These are phyloP conservation scores for Ramularia endophylla DNA, from an alignment of 2,329 filamentous ascomycete genomes.

Conservation along the genomic window DNA sequence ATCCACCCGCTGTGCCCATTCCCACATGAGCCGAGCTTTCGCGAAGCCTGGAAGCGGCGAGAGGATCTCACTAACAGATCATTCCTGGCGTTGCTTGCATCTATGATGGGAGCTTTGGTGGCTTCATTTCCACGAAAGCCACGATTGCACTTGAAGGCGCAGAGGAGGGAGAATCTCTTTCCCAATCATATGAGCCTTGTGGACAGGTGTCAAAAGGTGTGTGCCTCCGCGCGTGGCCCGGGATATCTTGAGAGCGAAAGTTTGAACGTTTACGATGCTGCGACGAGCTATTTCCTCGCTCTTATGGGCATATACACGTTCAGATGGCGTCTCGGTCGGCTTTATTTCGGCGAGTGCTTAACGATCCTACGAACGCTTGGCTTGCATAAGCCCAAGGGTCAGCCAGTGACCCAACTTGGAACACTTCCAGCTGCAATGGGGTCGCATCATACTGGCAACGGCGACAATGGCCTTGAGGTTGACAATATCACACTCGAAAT, in stretches of 20 bases:
- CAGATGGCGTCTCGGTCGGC: conserved; percentile 59
- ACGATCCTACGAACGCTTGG: conserved; percentile 63
- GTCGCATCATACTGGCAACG: conserved; percentile 30
- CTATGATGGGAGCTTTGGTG: conserved; percentile 69
- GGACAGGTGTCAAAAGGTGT: conserved; percentile 64
- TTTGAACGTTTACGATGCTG: conserved; percentile 57
- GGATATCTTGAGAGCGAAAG: conserved; percentile 49
- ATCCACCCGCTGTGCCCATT: conserved; percentile 73
- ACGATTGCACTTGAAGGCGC: conserved; percentile 61
- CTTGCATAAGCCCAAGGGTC: conserved; percentile 52
- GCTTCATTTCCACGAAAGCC: conserved; percentile 70
- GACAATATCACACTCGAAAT: conserved; percentile 49
- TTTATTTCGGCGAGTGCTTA: conserved; percentile 68
- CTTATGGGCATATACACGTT: conserved; percentile 62
- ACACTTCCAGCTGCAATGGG: conserved; percentile 33
- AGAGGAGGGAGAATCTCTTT: conserved; percentile 59
- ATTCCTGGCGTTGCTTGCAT: conserved; percentile 65
- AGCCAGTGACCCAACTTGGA: conserved; percentile 35
- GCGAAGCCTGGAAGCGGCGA: conserved; percentile 59
- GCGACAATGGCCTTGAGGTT: conserved; percentile 32
- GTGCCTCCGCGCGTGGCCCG: conserved; percentile 59
- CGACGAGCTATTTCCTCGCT: conserved; percentile 70
- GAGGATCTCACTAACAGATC: conserved; percentile 60
- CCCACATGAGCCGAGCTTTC: conserved; percentile 72
- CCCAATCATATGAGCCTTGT: conserved; percentile 65